Conservation (phyloP, 441 rosid species). For the Adansonia gregorii region DNA sequence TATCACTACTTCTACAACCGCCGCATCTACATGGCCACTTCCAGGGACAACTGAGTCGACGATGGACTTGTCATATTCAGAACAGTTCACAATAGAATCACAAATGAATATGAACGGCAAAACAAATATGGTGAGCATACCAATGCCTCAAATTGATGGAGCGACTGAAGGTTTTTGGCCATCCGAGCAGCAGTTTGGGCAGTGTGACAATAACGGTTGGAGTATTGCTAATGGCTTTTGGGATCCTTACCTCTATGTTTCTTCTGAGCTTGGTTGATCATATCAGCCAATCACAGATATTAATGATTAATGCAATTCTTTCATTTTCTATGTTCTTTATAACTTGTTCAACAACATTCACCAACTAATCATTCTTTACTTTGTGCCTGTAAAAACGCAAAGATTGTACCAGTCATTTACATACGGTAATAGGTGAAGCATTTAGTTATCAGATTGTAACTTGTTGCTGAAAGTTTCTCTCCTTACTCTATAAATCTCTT, state of each 20-base stretch:
- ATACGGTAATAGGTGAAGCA: not conserved
- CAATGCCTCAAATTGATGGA: constrained; percentile 34
- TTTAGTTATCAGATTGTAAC: not conserved
- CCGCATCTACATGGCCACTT: constrained; percentile 34
- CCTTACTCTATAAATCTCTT: not conserved
- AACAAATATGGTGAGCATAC: constrained; percentile 22
- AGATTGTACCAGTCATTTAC: not conserved
- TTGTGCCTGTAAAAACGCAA: not conserved
- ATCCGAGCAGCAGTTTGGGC: constrained; percentile 41
- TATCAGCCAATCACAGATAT: not conserved
- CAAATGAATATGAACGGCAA: constrained; percentile 8
- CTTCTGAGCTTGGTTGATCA: constrained; percentile 40
- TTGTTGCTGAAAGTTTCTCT: not conserved
- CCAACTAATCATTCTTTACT: constrained; percentile 35
- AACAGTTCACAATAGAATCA: constrained; percentile 30
- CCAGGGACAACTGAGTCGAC: constrained; percentile 27
- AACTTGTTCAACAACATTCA: not conserved
- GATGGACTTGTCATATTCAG: constrained; percentile 29
- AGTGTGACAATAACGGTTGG: constrained; percentile 38
- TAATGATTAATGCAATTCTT: not conserved
- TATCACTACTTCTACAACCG: constrained; percentile 15
- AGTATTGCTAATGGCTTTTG: constrained; percentile 32
- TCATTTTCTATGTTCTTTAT: not conserved
- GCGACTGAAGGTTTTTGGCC: constrained; percentile 38
- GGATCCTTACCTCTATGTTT: constrained; percentile 46